Percentiles rank a stretch among this genome's conserved stretches.
Conservation (phyloP, 805 yeast species). For the Diddensiella santjacobensis region DNA sequence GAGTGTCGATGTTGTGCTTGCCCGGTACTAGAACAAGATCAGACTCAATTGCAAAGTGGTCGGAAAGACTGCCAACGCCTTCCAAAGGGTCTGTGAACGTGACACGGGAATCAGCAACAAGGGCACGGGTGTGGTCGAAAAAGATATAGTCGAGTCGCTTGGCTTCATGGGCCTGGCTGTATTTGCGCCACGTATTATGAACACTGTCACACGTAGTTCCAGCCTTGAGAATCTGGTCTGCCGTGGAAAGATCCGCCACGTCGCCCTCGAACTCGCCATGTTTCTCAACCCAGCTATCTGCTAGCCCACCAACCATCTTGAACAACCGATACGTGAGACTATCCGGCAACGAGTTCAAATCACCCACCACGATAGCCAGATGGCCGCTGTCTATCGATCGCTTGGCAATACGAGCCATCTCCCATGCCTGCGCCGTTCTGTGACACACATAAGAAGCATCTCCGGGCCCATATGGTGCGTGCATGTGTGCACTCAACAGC, state of each 20-base stretch:
- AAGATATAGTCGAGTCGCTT: conserved; percentile 88
- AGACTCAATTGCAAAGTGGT: conserved; percentile 72
- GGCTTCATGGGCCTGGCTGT: conserved; percentile 57
- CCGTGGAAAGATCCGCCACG: conserved; percentile 47
- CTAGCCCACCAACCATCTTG: conserved; percentile 61
- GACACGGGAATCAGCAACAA: conserved; percentile 61
- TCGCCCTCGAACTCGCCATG: conserved; percentile 46
- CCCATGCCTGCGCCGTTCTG: conserved; percentile 96
- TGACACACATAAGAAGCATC: conserved; percentile 90
- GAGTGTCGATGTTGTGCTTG: not conserved
- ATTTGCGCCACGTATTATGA: conserved; percentile 79
- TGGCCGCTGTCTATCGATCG: conserved; percentile 69
- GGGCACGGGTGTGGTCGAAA: conserved; percentile 53
- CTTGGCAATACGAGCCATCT: conserved; percentile 64
- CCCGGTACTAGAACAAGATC: conserved; percentile 17
- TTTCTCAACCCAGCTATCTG: conserved; percentile 77
- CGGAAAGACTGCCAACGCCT: conserved; percentile 74
- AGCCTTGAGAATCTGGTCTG: conserved; percentile 62
- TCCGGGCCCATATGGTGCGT: conserved; percentile 90
- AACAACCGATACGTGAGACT: conserved; percentile 75
- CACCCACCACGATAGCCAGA: conserved; percentile 87
- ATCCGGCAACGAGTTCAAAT: conserved; percentile 84
- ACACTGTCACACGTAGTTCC: conserved; percentile 90
- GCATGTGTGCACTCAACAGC: conserved; percentile 88
- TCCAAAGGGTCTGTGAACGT: conserved; percentile 68